phyloP scores from a whole-genome alignment of 2,329 filamentous ascomycete species.

The Fusarium compactum region DNA sequence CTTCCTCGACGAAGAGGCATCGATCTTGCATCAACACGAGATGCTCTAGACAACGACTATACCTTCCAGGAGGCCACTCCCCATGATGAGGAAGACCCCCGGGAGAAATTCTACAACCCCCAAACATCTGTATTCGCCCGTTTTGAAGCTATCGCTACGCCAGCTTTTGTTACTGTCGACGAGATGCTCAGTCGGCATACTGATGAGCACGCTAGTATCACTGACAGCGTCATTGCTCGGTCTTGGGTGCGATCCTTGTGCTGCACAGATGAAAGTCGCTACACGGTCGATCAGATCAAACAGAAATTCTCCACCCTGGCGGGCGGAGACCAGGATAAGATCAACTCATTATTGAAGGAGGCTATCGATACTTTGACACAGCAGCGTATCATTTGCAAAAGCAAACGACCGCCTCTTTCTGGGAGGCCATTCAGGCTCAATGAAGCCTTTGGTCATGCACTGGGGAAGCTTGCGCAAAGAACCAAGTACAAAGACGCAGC shows the following conservation, averaged over 20 bases:
- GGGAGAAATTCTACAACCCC: slow-evolving; percentile 67
- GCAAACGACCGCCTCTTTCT: slow-evolving; percentile 67
- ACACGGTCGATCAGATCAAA: slow-evolving; percentile 61
- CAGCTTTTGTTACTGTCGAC: slow-evolving; percentile 55
- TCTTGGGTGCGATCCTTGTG: slow-evolving; percentile 72
- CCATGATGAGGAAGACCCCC: slow-evolving; percentile 58
- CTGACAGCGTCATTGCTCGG: slow-evolving; percentile 59
- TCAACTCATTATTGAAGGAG: slow-evolving; percentile 60
- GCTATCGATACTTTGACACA: slow-evolving; percentile 63
- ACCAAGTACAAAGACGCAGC: slow-evolving; percentile 69
- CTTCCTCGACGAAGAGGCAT: slow-evolving; percentile 61
- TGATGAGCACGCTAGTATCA: slow-evolving; percentile 25
- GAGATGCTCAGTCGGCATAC: slow-evolving; percentile 15
- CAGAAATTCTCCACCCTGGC: slow-evolving; percentile 65
- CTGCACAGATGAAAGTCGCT: slow-evolving; percentile 64
- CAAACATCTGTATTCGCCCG: slow-evolving; percentile 68
- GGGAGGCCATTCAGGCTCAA: slow-evolving; percentile 74
- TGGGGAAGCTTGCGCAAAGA: slow-evolving; percentile 67
- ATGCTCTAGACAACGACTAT: slow-evolving; percentile 59
- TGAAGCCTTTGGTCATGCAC: slow-evolving; percentile 66
- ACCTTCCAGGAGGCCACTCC: slow-evolving; percentile 53
- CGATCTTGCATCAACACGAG: slow-evolving; percentile 61
- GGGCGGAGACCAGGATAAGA: slow-evolving; percentile 53
- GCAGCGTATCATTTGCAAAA: slow-evolving; percentile 68
- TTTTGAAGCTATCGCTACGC: slow-evolving; percentile 65